Percentiles rank a stretch among this genome's conserved stretches.
These are phyloP conservation scores for Tricholoma sp. DNA, from an alignment of 768 basidiomycete species.

Conservation along the genomic window DNA sequence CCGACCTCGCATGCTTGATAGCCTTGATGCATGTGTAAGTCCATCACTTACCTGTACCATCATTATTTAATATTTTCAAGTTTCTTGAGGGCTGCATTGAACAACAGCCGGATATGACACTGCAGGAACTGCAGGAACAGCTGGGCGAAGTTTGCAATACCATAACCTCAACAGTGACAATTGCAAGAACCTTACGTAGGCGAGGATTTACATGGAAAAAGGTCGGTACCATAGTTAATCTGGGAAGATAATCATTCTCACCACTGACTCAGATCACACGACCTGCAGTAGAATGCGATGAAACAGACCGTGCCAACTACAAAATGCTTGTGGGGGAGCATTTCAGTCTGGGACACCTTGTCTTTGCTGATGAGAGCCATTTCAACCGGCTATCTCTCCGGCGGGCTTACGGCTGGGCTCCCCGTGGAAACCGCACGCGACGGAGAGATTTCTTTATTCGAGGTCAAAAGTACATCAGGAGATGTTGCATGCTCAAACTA, in stretches of 20 bases:
- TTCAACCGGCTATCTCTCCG: conserved; percentile 20
- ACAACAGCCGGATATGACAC: no score
- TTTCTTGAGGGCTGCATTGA: no score
- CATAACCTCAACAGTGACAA: conserved; percentile 9
- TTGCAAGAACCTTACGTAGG: conserved; percentile 12
- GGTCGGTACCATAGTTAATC: conserved; percentile 2
- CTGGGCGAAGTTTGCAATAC: conserved; percentile 10
- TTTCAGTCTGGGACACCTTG: conserved; percentile 16
- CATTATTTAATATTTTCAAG: no score
- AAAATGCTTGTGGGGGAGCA: conserved; percentile 9
- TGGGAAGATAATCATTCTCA: conserved; percentile 5
- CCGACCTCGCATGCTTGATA: no score
- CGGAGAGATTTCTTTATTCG: no score
- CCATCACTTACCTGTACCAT: not conserved
- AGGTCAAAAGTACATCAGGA: conserved; percentile 13
- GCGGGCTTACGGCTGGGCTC: conserved; percentile 21
- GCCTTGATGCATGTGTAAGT: no score
- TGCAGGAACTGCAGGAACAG: conserved; percentile 11
- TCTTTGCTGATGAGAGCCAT: conserved; percentile 26
- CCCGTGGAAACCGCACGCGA: no score
- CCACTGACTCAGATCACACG: not conserved
- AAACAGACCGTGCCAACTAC: no score
- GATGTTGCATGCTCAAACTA: conserved; percentile 10
- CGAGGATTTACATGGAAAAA: no score
- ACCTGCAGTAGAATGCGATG: conserved; percentile 17